These are phyloP conservation scores for Neurospora africana DNA, from an alignment of 495 filamentous ascomycete genomes.

Conservation along the genomic window DNA sequence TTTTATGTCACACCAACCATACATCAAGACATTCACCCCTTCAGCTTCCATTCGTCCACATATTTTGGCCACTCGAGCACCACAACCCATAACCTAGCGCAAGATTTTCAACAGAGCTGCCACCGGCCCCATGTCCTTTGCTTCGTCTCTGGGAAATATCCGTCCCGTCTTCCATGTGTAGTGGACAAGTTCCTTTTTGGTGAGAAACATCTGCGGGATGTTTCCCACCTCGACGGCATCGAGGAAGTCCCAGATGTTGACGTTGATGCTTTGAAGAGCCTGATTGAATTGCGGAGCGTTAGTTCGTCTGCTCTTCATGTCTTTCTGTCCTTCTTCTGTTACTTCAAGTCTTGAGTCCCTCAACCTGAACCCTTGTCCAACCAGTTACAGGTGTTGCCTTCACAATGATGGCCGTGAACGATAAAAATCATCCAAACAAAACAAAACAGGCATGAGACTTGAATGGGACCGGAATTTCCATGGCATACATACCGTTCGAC, in stretches of 20 bases:
- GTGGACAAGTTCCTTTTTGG: conserved; percentile 5
- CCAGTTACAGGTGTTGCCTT: too few relatives aligned
- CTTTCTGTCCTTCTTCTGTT: neutral
- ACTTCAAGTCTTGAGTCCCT: neutral
- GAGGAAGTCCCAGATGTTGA: conserved; percentile 32
- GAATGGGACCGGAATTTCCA: neutral
- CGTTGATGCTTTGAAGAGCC: conserved; percentile 19
- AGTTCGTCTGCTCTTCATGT: neutral
- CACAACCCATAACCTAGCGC: neutral
- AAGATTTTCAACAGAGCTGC: conserved; percentile 7
- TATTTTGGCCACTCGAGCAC: neutral
- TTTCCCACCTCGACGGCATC: conserved; percentile 10
- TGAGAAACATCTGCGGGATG: conserved; percentile 9
- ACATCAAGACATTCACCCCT: neutral
- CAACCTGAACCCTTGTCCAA: too few relatives aligned
- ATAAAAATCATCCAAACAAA: too few relatives aligned
- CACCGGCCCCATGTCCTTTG: conserved; percentile 23
- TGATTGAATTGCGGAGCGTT: neutral
- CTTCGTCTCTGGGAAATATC: conserved; percentile 12
- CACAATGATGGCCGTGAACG: too few relatives aligned
- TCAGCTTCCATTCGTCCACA: neutral
- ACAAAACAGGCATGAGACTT: too few relatives aligned
- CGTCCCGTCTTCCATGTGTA: conserved; percentile 13
- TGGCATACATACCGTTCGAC: conserved; percentile 19
- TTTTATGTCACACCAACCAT: neutral